These are phyloP conservation scores for Peniophora sp. DNA, from an alignment of 1,284 basidiomycete species.

Conservation along the genomic window DNA sequence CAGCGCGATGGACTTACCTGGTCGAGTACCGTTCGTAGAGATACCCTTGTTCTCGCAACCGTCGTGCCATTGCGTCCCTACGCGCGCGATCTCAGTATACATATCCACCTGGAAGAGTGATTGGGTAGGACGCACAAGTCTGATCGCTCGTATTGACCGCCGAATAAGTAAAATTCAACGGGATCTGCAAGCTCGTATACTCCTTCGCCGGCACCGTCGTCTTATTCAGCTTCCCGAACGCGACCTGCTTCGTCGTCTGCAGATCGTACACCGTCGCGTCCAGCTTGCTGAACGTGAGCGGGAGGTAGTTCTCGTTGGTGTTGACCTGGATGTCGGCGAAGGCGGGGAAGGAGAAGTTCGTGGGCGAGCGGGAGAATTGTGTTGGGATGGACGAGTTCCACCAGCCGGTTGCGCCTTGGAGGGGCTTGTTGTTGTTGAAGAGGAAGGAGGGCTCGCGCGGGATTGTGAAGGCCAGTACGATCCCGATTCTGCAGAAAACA, in stretches of 20 bases:
- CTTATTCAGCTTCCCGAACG: constrained; percentile 49
- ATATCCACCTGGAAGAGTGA: background rate
- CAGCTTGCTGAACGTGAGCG: constrained; percentile 62
- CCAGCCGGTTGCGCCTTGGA: constrained; percentile 46
- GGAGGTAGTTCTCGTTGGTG: constrained; percentile 65
- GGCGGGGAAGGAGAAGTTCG: constrained; percentile 83
- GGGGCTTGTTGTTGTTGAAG: constrained; percentile 51
- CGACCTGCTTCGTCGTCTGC: constrained; percentile 55
- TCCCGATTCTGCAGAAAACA: constrained; percentile 44
- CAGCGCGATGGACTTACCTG: constrained; percentile 36
- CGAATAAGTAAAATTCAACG: constrained; percentile 76
- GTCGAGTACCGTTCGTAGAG: constrained; percentile 44
- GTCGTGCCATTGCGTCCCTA: constrained; percentile 75
- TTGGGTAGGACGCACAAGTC: constrained; percentile 56
- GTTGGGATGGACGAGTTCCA: constrained; percentile 50
- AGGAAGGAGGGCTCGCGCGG: constrained; percentile 71
- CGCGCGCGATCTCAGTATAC: background rate
- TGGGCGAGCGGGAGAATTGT: constrained; percentile 61
- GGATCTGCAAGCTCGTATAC: constrained; percentile 56
- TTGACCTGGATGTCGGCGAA: constrained; percentile 66
- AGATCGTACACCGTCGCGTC: constrained; percentile 62
- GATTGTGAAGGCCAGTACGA: constrained; percentile 68
- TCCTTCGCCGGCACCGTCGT: constrained; percentile 55
- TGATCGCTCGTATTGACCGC: constrained; percentile 73
- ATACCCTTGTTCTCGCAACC: constrained; percentile 61